These are phyloP conservation scores for Apiotrichum sp. DNA, from an alignment of 1,284 basidiomycete genomes.

Conservation along the genomic window DNA sequence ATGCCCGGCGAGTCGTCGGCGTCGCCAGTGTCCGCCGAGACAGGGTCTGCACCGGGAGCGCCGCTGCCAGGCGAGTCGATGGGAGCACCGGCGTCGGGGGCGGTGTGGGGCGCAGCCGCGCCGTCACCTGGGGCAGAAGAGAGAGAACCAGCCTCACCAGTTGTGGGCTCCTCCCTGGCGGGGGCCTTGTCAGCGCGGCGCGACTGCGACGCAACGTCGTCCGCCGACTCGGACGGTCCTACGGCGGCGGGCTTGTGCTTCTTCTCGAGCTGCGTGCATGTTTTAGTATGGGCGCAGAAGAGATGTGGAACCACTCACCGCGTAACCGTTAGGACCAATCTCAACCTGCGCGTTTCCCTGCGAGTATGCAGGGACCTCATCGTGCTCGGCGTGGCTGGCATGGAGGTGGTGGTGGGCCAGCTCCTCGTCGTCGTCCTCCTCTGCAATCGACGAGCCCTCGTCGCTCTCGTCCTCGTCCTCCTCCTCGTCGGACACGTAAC, in stretches of 20 bases:
- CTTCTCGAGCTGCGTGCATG: conserved; percentile 23
- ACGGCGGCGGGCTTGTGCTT: conserved; percentile 15
- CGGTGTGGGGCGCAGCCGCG: neutral
- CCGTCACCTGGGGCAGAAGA: neutral
- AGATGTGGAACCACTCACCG: conserved; percentile 52
- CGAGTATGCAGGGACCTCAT: conserved; percentile 48
- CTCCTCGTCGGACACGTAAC: conserved; percentile 60
- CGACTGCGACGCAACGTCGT: conserved; percentile 16
- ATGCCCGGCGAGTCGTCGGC: neutral
- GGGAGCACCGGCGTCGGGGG: neutral
- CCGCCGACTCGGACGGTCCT: conserved; percentile 12
- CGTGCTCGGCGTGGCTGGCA: conserved; percentile 58
- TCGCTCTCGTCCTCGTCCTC: conserved; percentile 63
- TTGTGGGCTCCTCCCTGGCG: conserved; percentile 39
- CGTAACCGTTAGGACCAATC: conserved; percentile 63
- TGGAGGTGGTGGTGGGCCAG: conserved; percentile 48
- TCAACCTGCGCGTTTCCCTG: conserved; percentile 48
- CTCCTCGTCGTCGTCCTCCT: conserved; percentile 59
- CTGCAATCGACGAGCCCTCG: conserved; percentile 66
- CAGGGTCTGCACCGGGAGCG: neutral
- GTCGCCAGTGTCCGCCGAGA: neutral
- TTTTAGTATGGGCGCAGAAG: too few relatives aligned
- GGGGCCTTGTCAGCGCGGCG: conserved; percentile 45
- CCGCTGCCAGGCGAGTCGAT: neutral
- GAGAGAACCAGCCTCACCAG: conserved; percentile 34